phyloP scores from a whole-genome alignment of 768 basidiomycete genomes.

The Tephrocybe sp. region DNA sequence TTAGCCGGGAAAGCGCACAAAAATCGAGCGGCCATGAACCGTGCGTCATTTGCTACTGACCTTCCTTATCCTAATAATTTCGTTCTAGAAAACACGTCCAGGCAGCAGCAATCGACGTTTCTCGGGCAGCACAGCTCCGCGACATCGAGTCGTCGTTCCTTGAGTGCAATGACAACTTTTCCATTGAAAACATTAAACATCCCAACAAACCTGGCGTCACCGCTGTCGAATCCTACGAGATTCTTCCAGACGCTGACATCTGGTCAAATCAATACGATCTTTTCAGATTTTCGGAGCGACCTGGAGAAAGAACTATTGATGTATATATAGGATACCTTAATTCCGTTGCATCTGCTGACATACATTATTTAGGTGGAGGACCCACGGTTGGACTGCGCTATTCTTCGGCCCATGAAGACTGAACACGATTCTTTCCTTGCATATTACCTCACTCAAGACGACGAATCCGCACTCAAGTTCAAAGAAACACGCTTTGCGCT shows the following conservation, averaged over 20 bases:
- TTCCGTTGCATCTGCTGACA: not conserved
- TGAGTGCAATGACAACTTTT: constrained; percentile 57
- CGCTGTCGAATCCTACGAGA: constrained; percentile 78
- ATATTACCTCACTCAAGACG: constrained; percentile 78
- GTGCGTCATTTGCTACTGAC: constrained; percentile 36
- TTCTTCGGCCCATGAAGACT: constrained; percentile 83
- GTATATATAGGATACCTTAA: constrained; percentile 36
- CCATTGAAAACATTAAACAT: constrained; percentile 60
- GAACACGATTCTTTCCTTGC: constrained; percentile 87
- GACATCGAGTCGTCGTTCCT: constrained; percentile 79
- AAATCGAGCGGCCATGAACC: constrained; percentile 45
- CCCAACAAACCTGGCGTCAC: constrained; percentile 75
- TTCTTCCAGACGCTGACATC: constrained; percentile 80
- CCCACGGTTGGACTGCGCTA: constrained; percentile 80
- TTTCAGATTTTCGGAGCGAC: constrained; percentile 82
- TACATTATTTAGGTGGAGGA: constrained; percentile 55
- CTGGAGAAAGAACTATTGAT: constrained; percentile 72
- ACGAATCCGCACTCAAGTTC: constrained; percentile 65
- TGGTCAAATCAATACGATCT: constrained; percentile 91
- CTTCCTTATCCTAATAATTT: not conserved
- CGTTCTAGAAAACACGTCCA: constrained; percentile 44
- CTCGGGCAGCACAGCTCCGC: constrained; percentile 67
- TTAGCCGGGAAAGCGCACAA: constrained; percentile 58
- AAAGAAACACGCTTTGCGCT: constrained; percentile 51
- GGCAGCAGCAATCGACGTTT: constrained; percentile 61